Evolutionary conservation across 2,329 filamentous ascomycete genomes (phyloP), one percentile per base, ranked within the genome.

Genomic region (Domatiomyces catenatus): DNA sequence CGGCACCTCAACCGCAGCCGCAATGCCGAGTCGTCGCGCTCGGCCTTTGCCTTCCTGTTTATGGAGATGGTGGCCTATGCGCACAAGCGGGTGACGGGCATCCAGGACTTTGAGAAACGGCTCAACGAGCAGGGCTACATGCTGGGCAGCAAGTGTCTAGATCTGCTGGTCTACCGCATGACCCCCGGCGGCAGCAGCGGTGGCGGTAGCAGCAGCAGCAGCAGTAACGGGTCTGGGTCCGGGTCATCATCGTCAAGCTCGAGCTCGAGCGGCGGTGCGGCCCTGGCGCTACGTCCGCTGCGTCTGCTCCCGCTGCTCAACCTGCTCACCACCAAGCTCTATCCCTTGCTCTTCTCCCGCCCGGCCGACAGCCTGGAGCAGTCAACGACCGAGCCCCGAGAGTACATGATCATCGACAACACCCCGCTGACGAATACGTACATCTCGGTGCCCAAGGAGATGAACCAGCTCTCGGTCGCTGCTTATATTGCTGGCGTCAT

Each of bases 321-420:
- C 69, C 88, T 96, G 68, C 92, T 98, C 67, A 92, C 93, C 66
- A 87, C 88, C 55, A 84, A 83, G 50, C 75, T 95, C 50, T 98
- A 90, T 85, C 81, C 84, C 58, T 85, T 94, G 67, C 83, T 98
- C 47, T 98, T 98, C 67, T 81, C 80, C 39, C 84, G 90, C 1
- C 83, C 89, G 50, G 92, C 92, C 24, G 90, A 96, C 69, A 84
- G 87, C 17, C 80, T 98, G 52, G 92, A 98, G 71, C 89, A 92
- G 69, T 86, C 81, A 52, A 81, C 81, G 49, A 83, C 86, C 61
- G 90, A 88, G 48, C 83, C 86, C 7, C 87, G 92, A 60, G 90
- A 96, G 72, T 98, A 96, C 74, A 96, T 98, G 90, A 92, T 98
- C 61, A 86, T 89, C 61, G 92, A 98, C 70, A 96, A 98, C 69